These are phyloP conservation scores for Cymodocea nodosa DNA, from an alignment of 116 monocot species.

Conservation along the genomic window DNA sequence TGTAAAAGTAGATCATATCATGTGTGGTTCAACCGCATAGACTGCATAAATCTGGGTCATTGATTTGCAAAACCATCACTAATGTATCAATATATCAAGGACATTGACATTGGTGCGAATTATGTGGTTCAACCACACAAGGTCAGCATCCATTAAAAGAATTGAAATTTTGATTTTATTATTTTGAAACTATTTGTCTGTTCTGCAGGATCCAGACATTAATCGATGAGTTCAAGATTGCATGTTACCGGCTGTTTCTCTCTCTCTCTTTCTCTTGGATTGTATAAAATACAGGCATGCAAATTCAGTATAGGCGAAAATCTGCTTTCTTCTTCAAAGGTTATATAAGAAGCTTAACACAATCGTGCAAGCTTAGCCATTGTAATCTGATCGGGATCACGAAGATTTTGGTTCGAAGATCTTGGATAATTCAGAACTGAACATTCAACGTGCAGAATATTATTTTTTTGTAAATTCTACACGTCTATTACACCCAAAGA, in stretches of 20 bases:
- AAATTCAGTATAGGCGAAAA: not conserved
- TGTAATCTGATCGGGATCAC: slow-evolving; percentile 3
- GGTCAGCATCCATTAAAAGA: no score
- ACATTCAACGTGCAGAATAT: not conserved
- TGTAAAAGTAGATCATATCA: not conserved
- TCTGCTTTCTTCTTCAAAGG: not conserved
- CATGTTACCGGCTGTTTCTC: not conserved
- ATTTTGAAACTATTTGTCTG: not conserved
- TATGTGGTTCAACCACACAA: no score
- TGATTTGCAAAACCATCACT: no score
- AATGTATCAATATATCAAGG: no score
- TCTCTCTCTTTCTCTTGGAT: not conserved
- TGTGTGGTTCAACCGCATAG: no score
- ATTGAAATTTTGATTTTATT: not conserved
- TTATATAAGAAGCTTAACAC: not conserved
- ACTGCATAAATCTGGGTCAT: no score
- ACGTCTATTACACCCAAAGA: not conserved
- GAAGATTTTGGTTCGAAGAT: slow-evolving; percentile 2
- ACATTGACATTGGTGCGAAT: no score
- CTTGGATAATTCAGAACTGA: not conserved
- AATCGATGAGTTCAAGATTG: not conserved
- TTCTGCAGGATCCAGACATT: not conserved
- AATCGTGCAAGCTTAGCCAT: not conserved
- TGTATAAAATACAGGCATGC: not conserved
- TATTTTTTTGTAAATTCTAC: not conserved